These are phyloP conservation scores for Isochrysis galbana DNA, from an alignment of 78 protist genomes.

Conservation along the genomic window DNA sequence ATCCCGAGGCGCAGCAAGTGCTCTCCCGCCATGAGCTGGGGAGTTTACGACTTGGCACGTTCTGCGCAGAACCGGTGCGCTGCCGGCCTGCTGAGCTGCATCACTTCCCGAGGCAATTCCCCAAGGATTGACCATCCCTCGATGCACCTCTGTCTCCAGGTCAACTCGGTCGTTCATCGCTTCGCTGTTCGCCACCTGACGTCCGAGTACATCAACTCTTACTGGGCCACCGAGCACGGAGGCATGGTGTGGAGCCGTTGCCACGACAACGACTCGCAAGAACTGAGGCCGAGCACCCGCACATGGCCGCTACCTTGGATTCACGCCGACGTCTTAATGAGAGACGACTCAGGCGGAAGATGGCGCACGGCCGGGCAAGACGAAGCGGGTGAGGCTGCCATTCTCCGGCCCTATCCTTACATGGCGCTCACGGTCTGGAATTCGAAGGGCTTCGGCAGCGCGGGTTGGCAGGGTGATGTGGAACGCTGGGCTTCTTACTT, in stretches of 20 bases:
- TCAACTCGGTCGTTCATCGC: not conserved
- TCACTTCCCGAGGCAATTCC: too few species aligned
- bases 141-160: not conserved
- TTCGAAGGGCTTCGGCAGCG: not conserved
- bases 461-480: not conserved
- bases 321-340: not conserved
- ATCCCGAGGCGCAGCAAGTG: not conserved
- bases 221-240: constrained; percentile 9
- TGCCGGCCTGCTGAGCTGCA: too few species aligned
- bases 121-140: too few species aligned
- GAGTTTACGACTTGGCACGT: not conserved
- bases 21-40: not conserved
- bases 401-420: not conserved
- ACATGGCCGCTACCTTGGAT: not conserved
- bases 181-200: not conserved
- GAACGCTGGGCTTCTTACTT: not conserved
- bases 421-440: constrained; percentile 9
- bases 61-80: constrained; percentile 17
- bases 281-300: not conserved
- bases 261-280: not conserved
- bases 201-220: not conserved
- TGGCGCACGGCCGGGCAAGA: not conserved
- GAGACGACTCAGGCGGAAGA: not conserved
- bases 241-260: not conserved
- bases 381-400: not conserved